phyloP scores from a whole-genome alignment of 2,329 filamentous ascomycete genomes.

The Penicillium rolfsii region DNA sequence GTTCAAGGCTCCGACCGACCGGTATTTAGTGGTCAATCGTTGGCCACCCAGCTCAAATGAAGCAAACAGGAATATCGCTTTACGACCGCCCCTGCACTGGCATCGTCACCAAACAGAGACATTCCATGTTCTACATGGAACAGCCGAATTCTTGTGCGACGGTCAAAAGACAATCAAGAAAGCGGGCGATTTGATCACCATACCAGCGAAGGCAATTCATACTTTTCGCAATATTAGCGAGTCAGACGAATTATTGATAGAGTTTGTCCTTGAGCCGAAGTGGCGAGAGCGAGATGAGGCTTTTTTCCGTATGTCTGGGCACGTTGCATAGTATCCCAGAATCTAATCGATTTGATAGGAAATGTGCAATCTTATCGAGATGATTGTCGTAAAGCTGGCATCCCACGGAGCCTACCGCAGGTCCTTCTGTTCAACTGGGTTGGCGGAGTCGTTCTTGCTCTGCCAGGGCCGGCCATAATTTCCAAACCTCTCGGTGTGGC shows the following conservation, averaged over 20 bases:
- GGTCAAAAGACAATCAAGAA: slow-evolving; percentile 7
- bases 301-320: slow-evolving; percentile 13
- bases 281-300: slow-evolving; percentile 13
- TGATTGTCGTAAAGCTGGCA: slow-evolving; percentile 16
- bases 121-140: slow-evolving; percentile 17
- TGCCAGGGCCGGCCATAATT: slow-evolving; percentile 12
- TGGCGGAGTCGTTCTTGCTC: slow-evolving; percentile 16
- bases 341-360: background rate
- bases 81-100: slow-evolving; percentile 18
- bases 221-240: slow-evolving; percentile 18
- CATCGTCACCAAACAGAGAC: slow-evolving; percentile 16
- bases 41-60: slow-evolving; percentile 16
- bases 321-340: background rate
- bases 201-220: slow-evolving; percentile 11
- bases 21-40: slow-evolving; percentile 18
- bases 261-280: slow-evolving; percentile 15
- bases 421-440: slow-evolving; percentile 16
- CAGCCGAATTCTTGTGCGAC: slow-evolving; percentile 11
- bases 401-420: slow-evolving; percentile 13
- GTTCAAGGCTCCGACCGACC: slow-evolving; percentile 16
- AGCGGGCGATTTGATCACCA: slow-evolving; percentile 9
- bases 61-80: slow-evolving; percentile 11
- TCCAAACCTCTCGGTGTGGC: slow-evolving; percentile 6
- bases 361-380: slow-evolving; percentile 22
- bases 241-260: slow-evolving; percentile 9